Evolutionary conservation across 177 flowering plant species (phyloP).

Genomic region (Vitis hybrid): DNA sequence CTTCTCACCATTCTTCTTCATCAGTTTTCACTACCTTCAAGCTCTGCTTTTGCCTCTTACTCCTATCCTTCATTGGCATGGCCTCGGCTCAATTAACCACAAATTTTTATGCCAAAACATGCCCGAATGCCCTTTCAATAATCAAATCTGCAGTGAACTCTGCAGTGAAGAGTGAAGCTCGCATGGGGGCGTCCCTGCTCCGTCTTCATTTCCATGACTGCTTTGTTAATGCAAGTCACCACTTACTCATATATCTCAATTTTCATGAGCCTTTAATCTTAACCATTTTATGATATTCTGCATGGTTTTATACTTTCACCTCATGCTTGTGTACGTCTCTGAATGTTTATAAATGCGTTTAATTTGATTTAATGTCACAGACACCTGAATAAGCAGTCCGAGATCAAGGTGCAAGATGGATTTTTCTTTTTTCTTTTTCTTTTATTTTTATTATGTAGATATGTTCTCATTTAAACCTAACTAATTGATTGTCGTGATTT

Average conservation of each 20-base stretch:
- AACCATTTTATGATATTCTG: neutral
- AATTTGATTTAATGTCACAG: neutral
- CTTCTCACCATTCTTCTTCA: neutral
- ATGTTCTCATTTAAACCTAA: too few relatives aligned
- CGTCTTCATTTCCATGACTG: slow-evolving; percentile 41
- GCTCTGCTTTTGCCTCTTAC: slow-evolving; percentile 5
- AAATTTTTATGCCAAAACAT: slow-evolving; percentile 4
- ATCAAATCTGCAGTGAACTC: slow-evolving; percentile 8
- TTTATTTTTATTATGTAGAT: too few relatives aligned
- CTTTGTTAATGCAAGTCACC: slow-evolving; percentile 2
- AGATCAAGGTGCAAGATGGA: too few relatives aligned
- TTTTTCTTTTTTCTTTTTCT: too few relatives aligned
- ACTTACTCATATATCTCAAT: neutral
- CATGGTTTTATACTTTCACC: too few relatives aligned
- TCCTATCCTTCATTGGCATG: slow-evolving; percentile 9
- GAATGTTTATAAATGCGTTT: too few relatives aligned
- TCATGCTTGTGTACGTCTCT: too few relatives aligned
- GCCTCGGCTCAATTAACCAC: slow-evolving; percentile 10
- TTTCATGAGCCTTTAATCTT: neutral
- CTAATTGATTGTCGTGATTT: too few relatives aligned
- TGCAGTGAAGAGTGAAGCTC: slow-evolving; percentile 7
- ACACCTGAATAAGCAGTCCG: too few relatives aligned
- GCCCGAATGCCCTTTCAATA: slow-evolving; percentile 6
- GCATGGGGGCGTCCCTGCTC: slow-evolving; percentile 11
- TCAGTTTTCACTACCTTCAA: neutral